Evolutionary conservation across 208 protist species (phyloP).

Genomic region (Balamuthia mandrillaris): DNA sequence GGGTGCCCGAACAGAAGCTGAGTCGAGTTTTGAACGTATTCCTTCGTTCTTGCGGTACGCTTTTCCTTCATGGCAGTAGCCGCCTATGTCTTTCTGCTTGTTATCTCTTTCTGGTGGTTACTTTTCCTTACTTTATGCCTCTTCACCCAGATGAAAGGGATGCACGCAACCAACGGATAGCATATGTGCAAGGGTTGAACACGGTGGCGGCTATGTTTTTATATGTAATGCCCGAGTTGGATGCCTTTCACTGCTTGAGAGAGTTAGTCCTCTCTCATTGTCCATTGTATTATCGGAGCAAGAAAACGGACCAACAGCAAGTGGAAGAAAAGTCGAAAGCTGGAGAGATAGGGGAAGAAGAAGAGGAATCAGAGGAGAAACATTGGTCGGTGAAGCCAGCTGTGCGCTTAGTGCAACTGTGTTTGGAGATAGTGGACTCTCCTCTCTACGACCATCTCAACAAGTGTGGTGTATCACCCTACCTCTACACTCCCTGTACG

Average conservation of each 20-base stretch:
- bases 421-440: conserved; percentile 35
- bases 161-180: not conserved
- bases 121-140: not conserved
- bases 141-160: not conserved
- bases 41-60: conserved; percentile 31
- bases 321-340: not conserved
- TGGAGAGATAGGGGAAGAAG: not conserved
- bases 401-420: conserved; percentile 16
- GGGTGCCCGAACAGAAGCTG: conserved; percentile 50
- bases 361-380: not conserved
- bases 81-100: not conserved
- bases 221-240: conserved; percentile 73
- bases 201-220: conserved; percentile 63
- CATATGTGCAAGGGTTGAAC: conserved; percentile 76
- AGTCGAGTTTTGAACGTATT: conserved; percentile 62
- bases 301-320: not conserved
- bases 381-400: not conserved
- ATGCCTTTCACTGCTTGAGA: conserved; percentile 65
- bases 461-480: not conserved
- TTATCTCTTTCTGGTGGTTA: not conserved
- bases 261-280: conserved; percentile 47
- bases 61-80: too few relatives aligned
- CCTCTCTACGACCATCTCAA: conserved; percentile 34
- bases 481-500: conserved; percentile 44
- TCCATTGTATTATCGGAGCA: conserved; percentile 51